Evolutionary conservation across 23 red algal species (phyloP).

Genomic region (Agarophyton chilense): DNA sequence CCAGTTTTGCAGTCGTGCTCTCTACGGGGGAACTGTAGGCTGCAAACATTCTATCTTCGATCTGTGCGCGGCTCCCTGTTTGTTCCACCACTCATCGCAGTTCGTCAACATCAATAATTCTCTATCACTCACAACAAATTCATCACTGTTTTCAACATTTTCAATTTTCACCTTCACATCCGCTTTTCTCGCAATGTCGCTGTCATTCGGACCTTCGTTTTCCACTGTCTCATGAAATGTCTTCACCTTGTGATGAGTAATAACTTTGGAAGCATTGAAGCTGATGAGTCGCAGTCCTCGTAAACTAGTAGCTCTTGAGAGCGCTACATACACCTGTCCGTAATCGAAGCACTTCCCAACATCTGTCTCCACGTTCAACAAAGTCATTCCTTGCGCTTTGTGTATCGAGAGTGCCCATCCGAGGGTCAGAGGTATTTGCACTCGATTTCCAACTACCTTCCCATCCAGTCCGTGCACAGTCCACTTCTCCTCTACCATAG

Average conservation of each 20-base stretch:
- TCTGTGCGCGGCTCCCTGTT: not conserved
- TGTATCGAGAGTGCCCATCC: constrained; percentile 74
- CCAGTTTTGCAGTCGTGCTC: no score
- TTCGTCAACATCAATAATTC: not conserved
- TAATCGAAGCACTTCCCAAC: constrained; percentile 58
- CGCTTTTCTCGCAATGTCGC: not conserved
- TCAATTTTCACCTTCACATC: not conserved
- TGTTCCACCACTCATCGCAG: constrained; percentile 8
- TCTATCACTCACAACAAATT: constrained; percentile 17
- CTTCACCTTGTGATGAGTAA: constrained; percentile 52
- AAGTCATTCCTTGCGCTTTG: constrained; percentile 71
- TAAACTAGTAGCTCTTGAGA: constrained; percentile 54
- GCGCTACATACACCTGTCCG: constrained; percentile 72
- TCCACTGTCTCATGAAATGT: constrained; percentile 19
- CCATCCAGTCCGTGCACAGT: constrained; percentile 44
- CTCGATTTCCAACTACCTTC: constrained; percentile 13
- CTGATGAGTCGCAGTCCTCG: constrained; percentile 34
- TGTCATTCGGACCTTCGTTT: not conserved
- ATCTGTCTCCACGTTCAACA: constrained; percentile 63
- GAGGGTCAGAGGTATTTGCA: constrained; percentile 59
- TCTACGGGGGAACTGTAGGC: no score
- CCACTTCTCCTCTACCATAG: constrained; percentile 6
- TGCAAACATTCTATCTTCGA: not conserved
- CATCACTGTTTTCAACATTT: not conserved
- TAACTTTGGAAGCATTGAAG: constrained; percentile 32